Conservation (phyloP, 192 early-diverging fungal species). For the Coemansia aciculifera region DNA sequence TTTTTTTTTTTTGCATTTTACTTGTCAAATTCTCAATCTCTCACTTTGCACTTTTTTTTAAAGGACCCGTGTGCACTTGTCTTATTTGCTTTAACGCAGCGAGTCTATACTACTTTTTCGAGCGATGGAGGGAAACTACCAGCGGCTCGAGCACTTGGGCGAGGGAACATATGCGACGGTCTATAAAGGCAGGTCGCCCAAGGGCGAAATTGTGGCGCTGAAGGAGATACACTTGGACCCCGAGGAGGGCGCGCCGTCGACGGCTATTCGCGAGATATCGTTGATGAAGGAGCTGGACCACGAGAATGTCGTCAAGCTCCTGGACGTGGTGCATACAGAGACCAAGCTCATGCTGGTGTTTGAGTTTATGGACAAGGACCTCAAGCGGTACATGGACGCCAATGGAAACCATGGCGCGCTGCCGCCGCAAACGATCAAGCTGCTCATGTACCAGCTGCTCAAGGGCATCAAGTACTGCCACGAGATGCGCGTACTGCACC, state of each 20-base stretch:
- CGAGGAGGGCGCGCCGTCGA: conserved; percentile 93
- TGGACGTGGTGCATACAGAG: conserved; percentile 84
- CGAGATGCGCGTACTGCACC: conserved; percentile 79
- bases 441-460: conserved; percentile 80
- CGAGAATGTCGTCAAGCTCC: conserved; percentile 82
- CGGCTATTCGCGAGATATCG: conserved; percentile 97
- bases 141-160: conserved; percentile 89
- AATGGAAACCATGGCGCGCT: conserved; percentile 63
- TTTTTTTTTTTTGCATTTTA: conserved; percentile 11
- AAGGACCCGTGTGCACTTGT: background rate
- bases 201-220: conserved; percentile 86
- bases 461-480: conserved; percentile 84
- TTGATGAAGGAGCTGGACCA: conserved; percentile 96
- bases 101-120: background rate
- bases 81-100: background rate
- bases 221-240: conserved; percentile 93
- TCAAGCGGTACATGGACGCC: conserved; percentile 85
- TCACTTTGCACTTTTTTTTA: conserved; percentile 8
- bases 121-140: conserved; percentile 59
- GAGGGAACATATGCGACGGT: conserved; percentile 96
- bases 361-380: conserved; percentile 86
- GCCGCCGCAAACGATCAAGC: conserved; percentile 67
- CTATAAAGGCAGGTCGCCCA: conserved; percentile 80
- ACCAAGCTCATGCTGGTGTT: conserved; percentile 84
- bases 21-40: conserved; percentile 1